Conservation (phyloP, 106 monocot genomes). For the Dioscorea zingiberensis region DNA sequence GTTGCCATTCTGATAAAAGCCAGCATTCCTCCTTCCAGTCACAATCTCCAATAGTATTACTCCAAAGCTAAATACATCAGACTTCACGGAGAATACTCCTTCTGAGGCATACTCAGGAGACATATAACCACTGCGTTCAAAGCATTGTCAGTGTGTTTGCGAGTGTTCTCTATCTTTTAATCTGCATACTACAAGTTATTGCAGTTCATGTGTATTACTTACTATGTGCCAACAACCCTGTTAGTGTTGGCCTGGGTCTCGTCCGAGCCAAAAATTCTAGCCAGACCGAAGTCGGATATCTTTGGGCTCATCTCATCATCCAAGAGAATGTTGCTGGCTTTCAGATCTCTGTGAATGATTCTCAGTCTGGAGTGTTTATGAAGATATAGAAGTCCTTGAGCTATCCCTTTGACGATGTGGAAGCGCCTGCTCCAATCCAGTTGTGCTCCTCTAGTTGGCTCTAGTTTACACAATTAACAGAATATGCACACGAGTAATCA, state of each 20-base stretch:
- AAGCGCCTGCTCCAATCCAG: conserved; percentile 17
- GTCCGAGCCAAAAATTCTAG: conserved; percentile 16
- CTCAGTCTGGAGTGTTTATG: conserved; percentile 3
- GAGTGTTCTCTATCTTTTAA: too few species aligned
- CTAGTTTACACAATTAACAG: conserved; percentile 2
- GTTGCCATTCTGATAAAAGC: neutral
- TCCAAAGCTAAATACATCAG: conserved; percentile 30
- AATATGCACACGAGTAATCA: too few species aligned
- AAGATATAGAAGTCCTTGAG: conserved; percentile 3
- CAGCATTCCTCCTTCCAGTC: conserved; percentile 12
- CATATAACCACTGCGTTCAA: conserved; percentile 25
- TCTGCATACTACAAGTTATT: too few species aligned
- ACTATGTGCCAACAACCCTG: conserved; percentile 25
- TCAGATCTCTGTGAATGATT: conserved; percentile 6
- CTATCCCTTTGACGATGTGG: conserved; percentile 15
- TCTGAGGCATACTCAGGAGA: conserved; percentile 25
- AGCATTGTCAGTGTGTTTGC: too few species aligned
- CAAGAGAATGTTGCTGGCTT: conserved; percentile 8
- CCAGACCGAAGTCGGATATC: conserved; percentile 33
- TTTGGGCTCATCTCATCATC: conserved; percentile 3
- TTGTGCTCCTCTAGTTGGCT: neutral
- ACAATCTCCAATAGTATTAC: conserved; percentile 28
- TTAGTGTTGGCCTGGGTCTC: conserved; percentile 9
- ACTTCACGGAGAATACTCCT: conserved; percentile 22
- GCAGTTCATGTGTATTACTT: neutral